These are phyloP conservation scores for Candida andamanensis DNA, from an alignment of 805 yeast species.

Conservation along the genomic window DNA sequence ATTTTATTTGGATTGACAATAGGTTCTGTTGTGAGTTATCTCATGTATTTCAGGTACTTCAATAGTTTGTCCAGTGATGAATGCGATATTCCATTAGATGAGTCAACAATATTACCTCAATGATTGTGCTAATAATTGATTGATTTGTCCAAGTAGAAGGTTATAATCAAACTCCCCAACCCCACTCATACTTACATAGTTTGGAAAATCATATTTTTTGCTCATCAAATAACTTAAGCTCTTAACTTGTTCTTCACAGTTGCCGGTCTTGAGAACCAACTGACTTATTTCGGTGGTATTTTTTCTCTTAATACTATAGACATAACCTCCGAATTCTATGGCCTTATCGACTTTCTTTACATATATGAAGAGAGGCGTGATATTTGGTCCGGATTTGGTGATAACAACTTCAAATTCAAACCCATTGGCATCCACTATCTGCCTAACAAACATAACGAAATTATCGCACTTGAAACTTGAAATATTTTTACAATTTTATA, in stretches of 20 bases:
- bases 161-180: constrained; percentile 10
- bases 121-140: constrained; percentile 1
- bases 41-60: constrained; percentile 10
- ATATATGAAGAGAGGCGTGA: constrained; percentile 11
- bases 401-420: constrained; percentile 7
- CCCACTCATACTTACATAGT: constrained; percentile 10
- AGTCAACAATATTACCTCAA: constrained; percentile 4
- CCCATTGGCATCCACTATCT: constrained; percentile 6
- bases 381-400: constrained; percentile 1
- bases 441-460: neutral
- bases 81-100: constrained; percentile 6
- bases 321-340: constrained; percentile 11
- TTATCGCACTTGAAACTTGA: neutral
- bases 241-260: constrained; percentile 8
- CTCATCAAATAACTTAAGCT: constrained; percentile 10
- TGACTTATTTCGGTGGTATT: constrained; percentile 3
- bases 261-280: constrained; percentile 8
- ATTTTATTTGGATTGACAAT: constrained; percentile 23
- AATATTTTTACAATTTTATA: neutral
- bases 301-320: constrained; percentile 9
- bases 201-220: constrained; percentile 9
- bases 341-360: constrained; percentile 4
- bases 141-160: constrained; percentile 5
- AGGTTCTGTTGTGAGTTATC: constrained; percentile 19
- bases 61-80: constrained; percentile 6